Evolutionary conservation across 2,329 filamentous ascomycete species (phyloP), one percentile per base, ranked within the genome.

Genomic region (Blastomyces gilchristii): DNA sequence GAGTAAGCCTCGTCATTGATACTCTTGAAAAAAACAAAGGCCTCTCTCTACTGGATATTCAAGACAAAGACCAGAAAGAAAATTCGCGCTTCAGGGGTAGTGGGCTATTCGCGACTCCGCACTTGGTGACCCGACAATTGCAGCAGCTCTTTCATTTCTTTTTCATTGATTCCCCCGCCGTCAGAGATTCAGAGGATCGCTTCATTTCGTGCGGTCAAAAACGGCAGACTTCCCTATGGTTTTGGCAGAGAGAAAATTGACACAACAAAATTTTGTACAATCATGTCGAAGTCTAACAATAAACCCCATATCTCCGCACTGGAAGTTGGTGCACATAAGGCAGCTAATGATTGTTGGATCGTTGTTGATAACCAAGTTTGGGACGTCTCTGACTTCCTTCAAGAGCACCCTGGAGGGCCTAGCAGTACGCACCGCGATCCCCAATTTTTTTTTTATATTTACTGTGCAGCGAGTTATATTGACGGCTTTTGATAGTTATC

Each of bases 321-420:
- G 52, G 77, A 84, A 64, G 72, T 85, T 63, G 75, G 76, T 0
- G 72, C 72, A 61, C 83, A 86, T 69, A 81, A 78, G 62, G 77
- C 71, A 14, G 68, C 76, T 43, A 69, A 78, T 61, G 73, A 85
- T 67, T 81, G 83, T 68, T 90, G 87, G 87, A 82, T 89, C 64
- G 85, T 88, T 22, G 81, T 90, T 28, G 82, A 89, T 71, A 82
- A 82, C 56, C 81, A 83, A 68, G 85, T 89, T 37, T 89, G 86
- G 77, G 85, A 90, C 71, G 75, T 90, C 54, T 86, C 84, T 31
- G 79, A 83, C 18, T 89, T 90, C 71, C 78, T 85, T 11, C 81
- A 82, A n/a, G 78, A 85, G 64, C 85, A 87, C 71, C 84, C 85
- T 4, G 84, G 85, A 39, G 85, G 85, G 28, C 75, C 83, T 58